phyloP scores from a whole-genome alignment of 2,329 filamentous ascomycete species.

The Phialocephala subalpina region DNA sequence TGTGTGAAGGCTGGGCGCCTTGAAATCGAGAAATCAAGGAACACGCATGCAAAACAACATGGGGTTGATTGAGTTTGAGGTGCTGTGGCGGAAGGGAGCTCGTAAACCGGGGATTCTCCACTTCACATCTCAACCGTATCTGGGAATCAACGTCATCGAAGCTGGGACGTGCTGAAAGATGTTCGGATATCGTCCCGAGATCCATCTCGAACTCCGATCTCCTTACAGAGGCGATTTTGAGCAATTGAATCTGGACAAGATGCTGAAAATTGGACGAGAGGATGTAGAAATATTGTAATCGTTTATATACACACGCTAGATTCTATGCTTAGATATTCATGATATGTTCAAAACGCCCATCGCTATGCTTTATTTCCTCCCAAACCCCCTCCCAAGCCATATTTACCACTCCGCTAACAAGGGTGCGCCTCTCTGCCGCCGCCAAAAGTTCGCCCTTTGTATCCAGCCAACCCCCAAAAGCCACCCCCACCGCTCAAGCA shows the following conservation, averaged over 20 bases:
- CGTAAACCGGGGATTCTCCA: background rate
- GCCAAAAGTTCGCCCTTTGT: constrained; percentile 51
- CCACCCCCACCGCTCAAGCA: constrained; percentile 51
- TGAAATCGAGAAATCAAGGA: no score
- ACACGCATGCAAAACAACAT: no score
- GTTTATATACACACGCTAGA: background rate
- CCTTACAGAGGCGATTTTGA: background rate
- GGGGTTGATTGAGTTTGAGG: no score
- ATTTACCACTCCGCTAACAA: constrained; percentile 45
- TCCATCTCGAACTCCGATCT: background rate
- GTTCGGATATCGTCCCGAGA: background rate
- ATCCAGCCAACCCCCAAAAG: constrained; percentile 49
- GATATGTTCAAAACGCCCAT: constrained; percentile 13
- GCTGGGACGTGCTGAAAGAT: background rate
- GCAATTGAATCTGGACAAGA: background rate
- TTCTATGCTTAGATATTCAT: background rate
- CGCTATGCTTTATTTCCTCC: constrained; percentile 16
- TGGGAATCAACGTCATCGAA: background rate
- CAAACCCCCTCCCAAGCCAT: constrained; percentile 1
- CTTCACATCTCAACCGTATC: background rate
- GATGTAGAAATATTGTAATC: background rate
- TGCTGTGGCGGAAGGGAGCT: background rate
- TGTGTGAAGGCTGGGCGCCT: no score
- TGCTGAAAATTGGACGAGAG: background rate
- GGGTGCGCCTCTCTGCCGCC: constrained; percentile 47